These are phyloP conservation scores for Corymbia calophylla DNA, from an alignment of 441 rosid genomes.

Conservation along the genomic window DNA sequence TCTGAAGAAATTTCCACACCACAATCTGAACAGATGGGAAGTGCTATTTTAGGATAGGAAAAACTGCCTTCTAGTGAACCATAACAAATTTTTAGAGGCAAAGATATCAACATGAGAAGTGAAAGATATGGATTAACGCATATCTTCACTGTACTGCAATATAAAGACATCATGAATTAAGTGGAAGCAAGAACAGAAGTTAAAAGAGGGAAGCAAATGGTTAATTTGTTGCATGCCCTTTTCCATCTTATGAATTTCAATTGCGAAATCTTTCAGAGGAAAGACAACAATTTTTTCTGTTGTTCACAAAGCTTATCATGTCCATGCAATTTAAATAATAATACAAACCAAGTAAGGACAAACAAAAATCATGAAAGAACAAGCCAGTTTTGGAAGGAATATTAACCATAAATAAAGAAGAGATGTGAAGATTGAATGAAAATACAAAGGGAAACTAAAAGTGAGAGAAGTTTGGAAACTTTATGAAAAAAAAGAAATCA, in stretches of 20 bases:
- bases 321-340: background rate
- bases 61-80: background rate
- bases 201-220: background rate
- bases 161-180: background rate
- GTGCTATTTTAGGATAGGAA: background rate
- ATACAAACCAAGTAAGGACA: background rate
- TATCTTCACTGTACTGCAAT: background rate
- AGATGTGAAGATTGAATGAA: background rate
- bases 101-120: background rate
- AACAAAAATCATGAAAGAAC: background rate
- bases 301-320: background rate
- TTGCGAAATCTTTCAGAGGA: background rate
- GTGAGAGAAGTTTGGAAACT: background rate
- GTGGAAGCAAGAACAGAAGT: background rate
- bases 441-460: background rate
- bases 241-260: background rate
- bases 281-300: background rate
- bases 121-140: background rate
- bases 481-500: background rate
- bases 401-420: background rate
- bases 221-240: background rate
- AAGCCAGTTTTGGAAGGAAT: background rate
- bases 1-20: constrained; percentile 65
- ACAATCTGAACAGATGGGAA: constrained; percentile 42
- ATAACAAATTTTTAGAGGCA: background rate